Evolutionary conservation across 176 grass and related monocot species (phyloP), one percentile per base, ranked within the genome.

Genomic region (Melocanna baccifera): DNA sequence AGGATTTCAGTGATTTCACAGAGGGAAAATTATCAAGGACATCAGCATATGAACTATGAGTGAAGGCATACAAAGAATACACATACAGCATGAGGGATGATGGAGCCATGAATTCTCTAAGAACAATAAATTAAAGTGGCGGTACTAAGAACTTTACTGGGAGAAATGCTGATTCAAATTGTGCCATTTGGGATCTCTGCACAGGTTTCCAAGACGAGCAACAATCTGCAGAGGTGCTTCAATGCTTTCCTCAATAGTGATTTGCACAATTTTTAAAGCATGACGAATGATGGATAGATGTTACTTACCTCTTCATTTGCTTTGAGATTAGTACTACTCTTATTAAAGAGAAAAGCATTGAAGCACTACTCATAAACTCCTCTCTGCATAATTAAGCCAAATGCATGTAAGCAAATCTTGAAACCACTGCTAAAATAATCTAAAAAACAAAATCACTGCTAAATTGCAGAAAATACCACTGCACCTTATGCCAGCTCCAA

Each of bases 121-220:
- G 43, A 28, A 72, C 6, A 72, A 26, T 48, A 43, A 28, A 55
- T 51, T 25, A 15, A 77, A 4, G 22, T 39, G n/a, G 67, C 36
- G 22, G 66, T 9, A 78, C 2, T 37, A 8, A 48, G 34, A 14
- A 19, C 45, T 76, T 72, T 86, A 94, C 91, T 67, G 87, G 39
- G 41, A 56, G 79, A 95, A 89, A 64, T 84, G 62, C 36, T 61
- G 63, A 28, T 83, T 80, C 67, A 95, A 46, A 69, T 85, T 92
- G 88, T 95, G 93, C 88, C 88, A 92, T 55, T 59, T 76, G 73
- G 83, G 76, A 89, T 89, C 76, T 71, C 63, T 89, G 63, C 88
- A 92, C 12, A 74, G 58, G 41, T 95, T 87, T 72, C 93, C 88
- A 16, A 92, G 89, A 66, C 91, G 83, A 66, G 63, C 62, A 81